Base-by-base conservation (phyloP, 345 rosid species). In the Salix arbutifolia region DNA sequence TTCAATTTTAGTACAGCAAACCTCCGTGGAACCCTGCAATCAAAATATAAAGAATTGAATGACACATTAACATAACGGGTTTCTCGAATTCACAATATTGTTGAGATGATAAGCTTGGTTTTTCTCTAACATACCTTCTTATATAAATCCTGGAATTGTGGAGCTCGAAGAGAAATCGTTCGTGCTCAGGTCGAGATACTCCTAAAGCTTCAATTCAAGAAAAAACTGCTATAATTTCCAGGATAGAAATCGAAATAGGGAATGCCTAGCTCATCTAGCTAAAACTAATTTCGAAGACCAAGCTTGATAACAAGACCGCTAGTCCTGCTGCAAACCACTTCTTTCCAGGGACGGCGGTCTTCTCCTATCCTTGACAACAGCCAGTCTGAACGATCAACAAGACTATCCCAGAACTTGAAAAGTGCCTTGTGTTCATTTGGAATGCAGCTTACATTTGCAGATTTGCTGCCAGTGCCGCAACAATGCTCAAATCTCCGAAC, bases 321-420 rank as follows among this genome's bases (percentile, higher is more conserved):
- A 21, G 5, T 23, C 30, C 10, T 64, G 70, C 74, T 65, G 68
- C 86, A 83, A 52, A 21, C 10, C 14, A 83, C 79, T 8, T 82
- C 86, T 16, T 38, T 33, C 84, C 88, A 83, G 66, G 72, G 25
- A 71, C 88, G 83, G 77, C 86, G 80, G 40, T 80, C 77, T 2
- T 53, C 66, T 30, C 83, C 84, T 8, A 14, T 25, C 79, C 75
- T 70, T 4, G 79, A 77, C 11, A 60, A 17, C 8, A 77, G 53
- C 68, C 38, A 31, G 17, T 62, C 52, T 14, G 75, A 80, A 19
- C 76, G 82, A 67, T 79, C 83, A 31, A 18, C 28, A 10, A 83
- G 83, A 38, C 78, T 67, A 23, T 44, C 25, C 77, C 74, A 79
- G 75, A 84, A 79, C n/a, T 65, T 23, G 17, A 81, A 70, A 3